phyloP scores from a whole-genome alignment of 208 protist genomes.

The Leishmania martiniquensis region DNA sequence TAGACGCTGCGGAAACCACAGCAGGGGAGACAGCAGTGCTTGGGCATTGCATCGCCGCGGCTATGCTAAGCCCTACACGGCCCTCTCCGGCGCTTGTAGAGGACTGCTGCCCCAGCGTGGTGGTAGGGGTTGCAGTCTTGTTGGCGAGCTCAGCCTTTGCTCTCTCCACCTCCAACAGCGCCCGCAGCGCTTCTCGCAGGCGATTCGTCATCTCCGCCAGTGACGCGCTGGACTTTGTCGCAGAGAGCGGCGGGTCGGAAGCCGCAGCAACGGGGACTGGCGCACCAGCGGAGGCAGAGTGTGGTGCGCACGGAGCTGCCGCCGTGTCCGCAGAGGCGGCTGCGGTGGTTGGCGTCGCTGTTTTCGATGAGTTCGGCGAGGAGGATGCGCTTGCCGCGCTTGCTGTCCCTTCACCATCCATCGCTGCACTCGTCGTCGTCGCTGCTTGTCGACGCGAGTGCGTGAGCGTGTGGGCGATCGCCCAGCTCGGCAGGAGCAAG shows the following conservation, averaged over 20 bases:
- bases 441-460: neutral
- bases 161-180: slow-evolving; percentile 31
- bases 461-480: neutral
- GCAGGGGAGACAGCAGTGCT: neutral
- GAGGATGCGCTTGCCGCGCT: neutral
- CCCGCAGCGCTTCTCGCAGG: slow-evolving; percentile 31
- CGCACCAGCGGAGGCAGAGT: neutral
- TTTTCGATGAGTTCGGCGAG: neutral
- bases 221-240: slow-evolving; percentile 1
- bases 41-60: neutral
- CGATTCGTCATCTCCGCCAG: slow-evolving; percentile 19
- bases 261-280: neutral
- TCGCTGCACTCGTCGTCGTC: neutral
- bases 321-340: neutral
- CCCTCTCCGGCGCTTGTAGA: neutral
- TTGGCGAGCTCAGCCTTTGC: slow-evolving; percentile 23
- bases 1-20: neutral
- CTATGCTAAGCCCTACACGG: neutral
- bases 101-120: neutral
- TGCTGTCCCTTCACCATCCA: neutral
- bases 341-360: neutral
- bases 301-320: neutral
- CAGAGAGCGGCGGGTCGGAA: neutral
- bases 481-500: neutral
- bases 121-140: neutral